Conservation (phyloP, 331 rosid species). For the Rhamnella rubrinervis region DNA sequence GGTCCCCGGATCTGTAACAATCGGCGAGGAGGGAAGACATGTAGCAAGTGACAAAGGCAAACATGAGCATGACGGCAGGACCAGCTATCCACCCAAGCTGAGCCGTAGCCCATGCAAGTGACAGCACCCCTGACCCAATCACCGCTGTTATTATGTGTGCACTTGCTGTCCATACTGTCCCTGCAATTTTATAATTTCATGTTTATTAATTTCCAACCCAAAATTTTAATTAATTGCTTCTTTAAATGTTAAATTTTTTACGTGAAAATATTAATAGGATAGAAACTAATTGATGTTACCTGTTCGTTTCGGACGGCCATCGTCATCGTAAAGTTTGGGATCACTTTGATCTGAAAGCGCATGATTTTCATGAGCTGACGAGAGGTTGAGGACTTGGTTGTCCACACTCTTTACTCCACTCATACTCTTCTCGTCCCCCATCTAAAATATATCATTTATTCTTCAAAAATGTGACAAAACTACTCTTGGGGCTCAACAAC, state of each 20-base stretch:
- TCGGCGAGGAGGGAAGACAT: conserved; percentile 37
- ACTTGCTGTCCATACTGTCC: conserved; percentile 45
- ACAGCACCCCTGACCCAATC: conserved; percentile 42
- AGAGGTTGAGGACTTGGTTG: not conserved
- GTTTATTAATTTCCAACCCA: not conserved
- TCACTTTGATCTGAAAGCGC: not conserved
- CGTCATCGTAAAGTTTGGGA: conserved; percentile 1
- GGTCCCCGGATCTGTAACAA: conserved; percentile 32
- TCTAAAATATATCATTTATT: not conserved
- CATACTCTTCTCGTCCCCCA: not conserved
- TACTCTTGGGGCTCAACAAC: too few relatives aligned
- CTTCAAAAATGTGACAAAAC: too few relatives aligned
- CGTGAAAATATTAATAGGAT: too few relatives aligned
- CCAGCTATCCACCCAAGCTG: conserved; percentile 49
- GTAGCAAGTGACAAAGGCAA: conserved; percentile 30
- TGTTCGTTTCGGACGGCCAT: conserved; percentile 3
- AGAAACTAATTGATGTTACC: not conserved
- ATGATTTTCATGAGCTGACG: too few relatives aligned
- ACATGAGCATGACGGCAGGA: conserved; percentile 35
- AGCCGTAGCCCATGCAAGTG: conserved; percentile 45
- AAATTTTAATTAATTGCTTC: not conserved
- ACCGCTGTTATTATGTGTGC: conserved; percentile 44
- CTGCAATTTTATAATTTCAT: not conserved
- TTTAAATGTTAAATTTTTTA: not conserved
- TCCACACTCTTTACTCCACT: not conserved